Evolutionary conservation across 2,329 filamentous ascomycete species (phyloP), one percentile per base, ranked within the genome.

Genomic region (Colletotrichum simmondsii): DNA sequence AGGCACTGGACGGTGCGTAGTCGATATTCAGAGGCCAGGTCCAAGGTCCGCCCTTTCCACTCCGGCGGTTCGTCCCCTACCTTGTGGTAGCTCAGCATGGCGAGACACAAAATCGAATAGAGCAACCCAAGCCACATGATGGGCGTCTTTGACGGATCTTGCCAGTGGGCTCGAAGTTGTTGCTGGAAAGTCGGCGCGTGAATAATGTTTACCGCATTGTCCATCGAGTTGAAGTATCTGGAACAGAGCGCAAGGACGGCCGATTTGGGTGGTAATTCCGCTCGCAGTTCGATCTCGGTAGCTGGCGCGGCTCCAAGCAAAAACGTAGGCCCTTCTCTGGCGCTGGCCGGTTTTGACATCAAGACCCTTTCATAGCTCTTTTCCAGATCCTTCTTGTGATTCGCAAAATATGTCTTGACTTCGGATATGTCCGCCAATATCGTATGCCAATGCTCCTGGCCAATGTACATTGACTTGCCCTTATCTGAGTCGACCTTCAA

Each of bases 311-410:
- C 91, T 65, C 94, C 94, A 75, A 97, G 92, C 11, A 98, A 85
- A 75, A 98, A 92, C 0, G 93, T 92, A 2, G 93, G 94, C 1
- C 93, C 93, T 71, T 91, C 90, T 49, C 85, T 85, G 32, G 89
- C 88, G 2, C 86, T 84, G 32, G 85, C 84, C 19, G 92, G 88
- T 77, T 93, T 94, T 52, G 90, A 90, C 57, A 90, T 90, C 80
- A 92, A 89, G 64, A 97, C 91, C 77, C 91, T 93, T 77, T 94
- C 91, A 77, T 94, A 91, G 77, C 95, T 95, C 71, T 92, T 92
- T 79, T 97, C 94, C 72, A 96, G 88, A 76, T 98, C 95, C 79
- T 97, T 95, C 81, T 97, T 97, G 83, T 98, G 95, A 46, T 89
- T 91, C 22, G 85, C 84, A 78, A 97, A 98, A 83, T 97, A 98